phyloP scores from a whole-genome alignment of 2,329 filamentous ascomycete species.

The Emmonsiellopsis sp. region DNA sequence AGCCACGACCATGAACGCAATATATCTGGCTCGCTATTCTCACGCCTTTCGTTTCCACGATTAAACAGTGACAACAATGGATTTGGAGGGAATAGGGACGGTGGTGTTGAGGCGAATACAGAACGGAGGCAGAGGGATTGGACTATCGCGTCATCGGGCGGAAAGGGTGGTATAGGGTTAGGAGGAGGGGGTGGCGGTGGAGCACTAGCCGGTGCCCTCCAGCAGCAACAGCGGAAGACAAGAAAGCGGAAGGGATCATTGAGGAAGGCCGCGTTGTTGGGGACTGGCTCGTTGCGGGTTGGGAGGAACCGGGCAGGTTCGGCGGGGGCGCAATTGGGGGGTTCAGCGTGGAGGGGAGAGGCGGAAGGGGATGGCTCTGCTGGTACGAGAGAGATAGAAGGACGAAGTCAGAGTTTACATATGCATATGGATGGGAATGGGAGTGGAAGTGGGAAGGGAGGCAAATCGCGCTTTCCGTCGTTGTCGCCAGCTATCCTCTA shows the following conservation, averaged over 20 bases:
- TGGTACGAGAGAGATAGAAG: background rate
- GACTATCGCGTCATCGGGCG: constrained; percentile 7
- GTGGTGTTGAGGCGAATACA: constrained; percentile 1
- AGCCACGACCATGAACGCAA: background rate
- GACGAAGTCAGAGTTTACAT: background rate
- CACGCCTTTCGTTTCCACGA: constrained; percentile 8
- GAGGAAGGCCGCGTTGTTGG: constrained; percentile 75
- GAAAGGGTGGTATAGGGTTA: constrained; percentile 11
- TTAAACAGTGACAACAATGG: constrained; percentile 10
- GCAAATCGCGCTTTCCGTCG: background rate
- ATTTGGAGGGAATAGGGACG: constrained; percentile 17
- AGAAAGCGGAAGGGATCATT: constrained; percentile 74
- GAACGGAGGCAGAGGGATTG: background rate
- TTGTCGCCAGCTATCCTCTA: background rate
- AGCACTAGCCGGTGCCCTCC: constrained; percentile 42
- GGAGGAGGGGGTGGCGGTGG: constrained; percentile 33
- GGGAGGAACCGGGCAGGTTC: constrained; percentile 23
- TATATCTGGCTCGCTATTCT: constrained; percentile 23
- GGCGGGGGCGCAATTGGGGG: constrained; percentile 8
- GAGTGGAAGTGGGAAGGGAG: background rate
- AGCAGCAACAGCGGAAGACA: constrained; percentile 44
- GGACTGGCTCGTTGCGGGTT: constrained; percentile 36
- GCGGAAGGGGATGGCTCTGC: background rate
- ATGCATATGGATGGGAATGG: background rate
- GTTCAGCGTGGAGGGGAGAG: constrained; percentile 12